phyloP scores from a whole-genome alignment of 176 grass and related monocot species.

The Puya raimondii region DNA sequence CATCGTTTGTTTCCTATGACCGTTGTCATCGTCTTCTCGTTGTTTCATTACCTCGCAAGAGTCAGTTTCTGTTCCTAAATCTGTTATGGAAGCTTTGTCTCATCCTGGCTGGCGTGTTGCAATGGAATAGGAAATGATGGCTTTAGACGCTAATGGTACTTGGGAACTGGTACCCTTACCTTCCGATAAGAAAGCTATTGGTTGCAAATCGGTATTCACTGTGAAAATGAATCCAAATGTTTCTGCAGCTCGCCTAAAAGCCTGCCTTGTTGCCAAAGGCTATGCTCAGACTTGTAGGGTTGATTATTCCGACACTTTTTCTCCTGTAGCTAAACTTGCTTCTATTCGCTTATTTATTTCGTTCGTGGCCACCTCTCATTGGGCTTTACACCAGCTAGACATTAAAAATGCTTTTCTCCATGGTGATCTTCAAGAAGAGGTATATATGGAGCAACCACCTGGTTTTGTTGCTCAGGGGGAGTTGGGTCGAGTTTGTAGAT shows the following conservation, averaged over 20 bases:
- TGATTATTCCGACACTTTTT: conserved; percentile 3
- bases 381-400: background rate
- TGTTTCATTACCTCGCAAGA: background rate
- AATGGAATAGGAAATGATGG: background rate
- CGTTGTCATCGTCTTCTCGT: background rate
- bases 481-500: background rate
- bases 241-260: background rate
- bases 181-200: background rate
- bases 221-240: background rate
- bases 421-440: background rate
- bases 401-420: conserved; percentile 12
- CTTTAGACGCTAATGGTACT: background rate
- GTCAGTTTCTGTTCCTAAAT: background rate
- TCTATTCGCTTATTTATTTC: background rate
- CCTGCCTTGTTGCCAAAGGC: background rate
- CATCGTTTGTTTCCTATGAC: background rate
- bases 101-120: background rate
- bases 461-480: conserved; percentile 4
- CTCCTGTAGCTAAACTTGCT: background rate
- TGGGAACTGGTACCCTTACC: background rate
- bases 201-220: background rate
- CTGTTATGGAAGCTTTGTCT: background rate
- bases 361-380: background rate
- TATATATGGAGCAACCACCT: conserved; percentile 9
- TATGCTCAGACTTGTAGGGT: background rate